Evolutionary conservation across 2,329 filamentous ascomycete genomes (phyloP).

Genomic region (Cercospora sp.): DNA sequence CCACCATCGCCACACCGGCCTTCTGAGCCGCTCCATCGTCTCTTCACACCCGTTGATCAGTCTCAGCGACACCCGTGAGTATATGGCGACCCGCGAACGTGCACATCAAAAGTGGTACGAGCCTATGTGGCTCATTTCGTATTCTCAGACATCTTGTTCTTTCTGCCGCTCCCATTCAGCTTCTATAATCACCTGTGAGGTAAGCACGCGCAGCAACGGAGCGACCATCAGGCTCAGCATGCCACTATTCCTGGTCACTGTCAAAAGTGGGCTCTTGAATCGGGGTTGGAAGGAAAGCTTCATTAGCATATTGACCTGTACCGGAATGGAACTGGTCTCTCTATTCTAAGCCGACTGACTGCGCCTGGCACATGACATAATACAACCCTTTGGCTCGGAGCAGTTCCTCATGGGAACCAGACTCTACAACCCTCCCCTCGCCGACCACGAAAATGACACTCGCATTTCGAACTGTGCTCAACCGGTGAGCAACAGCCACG

Average conservation of each 20-base stretch:
- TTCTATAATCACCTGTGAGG: not conserved
- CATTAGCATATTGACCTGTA: too few species aligned
- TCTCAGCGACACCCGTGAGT: not conserved
- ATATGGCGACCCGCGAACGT: not conserved
- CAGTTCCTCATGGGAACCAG: constrained; percentile 43
- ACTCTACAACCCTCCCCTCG: constrained; percentile 42
- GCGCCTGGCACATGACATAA: constrained; percentile 43
- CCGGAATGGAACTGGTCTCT: not conserved
- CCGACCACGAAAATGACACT: constrained; percentile 44
- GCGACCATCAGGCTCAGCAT: not conserved
- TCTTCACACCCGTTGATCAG: not conserved
- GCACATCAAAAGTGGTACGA: not conserved
- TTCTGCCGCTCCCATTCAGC: not conserved
- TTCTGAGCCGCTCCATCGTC: not conserved
- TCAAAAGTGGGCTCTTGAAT: too few species aligned
- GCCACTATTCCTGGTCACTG: too few species aligned
- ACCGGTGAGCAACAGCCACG: constrained; percentile 44
- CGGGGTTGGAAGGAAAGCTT: too few species aligned
- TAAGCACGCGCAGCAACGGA: not conserved
- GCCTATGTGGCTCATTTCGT: not conserved
- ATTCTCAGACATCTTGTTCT: not conserved
- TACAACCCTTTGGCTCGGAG: constrained; percentile 42
- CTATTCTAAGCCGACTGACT: not conserved
- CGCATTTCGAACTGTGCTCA: constrained; percentile 41
- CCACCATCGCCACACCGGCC: not conserved